Evolutionary conservation across 2,329 filamentous ascomycete genomes (phyloP).

Genomic region (Monosporascus sp.): DNA sequence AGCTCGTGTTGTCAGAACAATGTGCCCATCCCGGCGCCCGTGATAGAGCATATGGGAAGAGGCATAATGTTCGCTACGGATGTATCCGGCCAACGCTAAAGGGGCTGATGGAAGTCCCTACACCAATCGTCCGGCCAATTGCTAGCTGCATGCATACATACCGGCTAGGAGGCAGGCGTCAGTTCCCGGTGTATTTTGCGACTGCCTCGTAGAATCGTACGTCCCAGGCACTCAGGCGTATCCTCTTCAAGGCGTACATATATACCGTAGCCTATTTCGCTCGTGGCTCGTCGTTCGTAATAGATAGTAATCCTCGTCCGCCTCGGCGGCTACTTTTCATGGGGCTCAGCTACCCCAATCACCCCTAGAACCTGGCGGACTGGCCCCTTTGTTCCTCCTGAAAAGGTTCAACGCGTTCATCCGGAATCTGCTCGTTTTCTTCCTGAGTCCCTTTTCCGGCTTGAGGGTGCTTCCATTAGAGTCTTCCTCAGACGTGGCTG

Average conservation of each 20-base stretch:
- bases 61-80: not conserved
- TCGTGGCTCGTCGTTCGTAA: not conserved
- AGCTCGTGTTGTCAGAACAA: too few species aligned
- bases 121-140: not conserved
- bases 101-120: not conserved
- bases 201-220: not conserved
- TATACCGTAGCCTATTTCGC: not conserved
- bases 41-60: not conserved
- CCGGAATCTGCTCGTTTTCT: constrained; percentile 58
- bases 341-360: not conserved
- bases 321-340: not conserved
- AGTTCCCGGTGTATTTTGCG: not conserved
- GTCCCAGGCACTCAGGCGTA: not conserved
- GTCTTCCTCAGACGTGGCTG: constrained; percentile 30
- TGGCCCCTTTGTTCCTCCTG: constrained; percentile 41
- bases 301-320: not conserved
- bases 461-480: constrained; percentile 40
- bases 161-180: not conserved
- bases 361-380: not conserved
- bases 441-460: constrained; percentile 49
- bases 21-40: not conserved
- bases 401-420: constrained; percentile 57
- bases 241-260: not conserved
- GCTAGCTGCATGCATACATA: not conserved
- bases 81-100: not conserved